A percentile compares a stretch with the other conserved stretches of the same genome.
Conservation (phyloP, 176 grass and related monocot genomes). For the Avena eriantha region DNA sequence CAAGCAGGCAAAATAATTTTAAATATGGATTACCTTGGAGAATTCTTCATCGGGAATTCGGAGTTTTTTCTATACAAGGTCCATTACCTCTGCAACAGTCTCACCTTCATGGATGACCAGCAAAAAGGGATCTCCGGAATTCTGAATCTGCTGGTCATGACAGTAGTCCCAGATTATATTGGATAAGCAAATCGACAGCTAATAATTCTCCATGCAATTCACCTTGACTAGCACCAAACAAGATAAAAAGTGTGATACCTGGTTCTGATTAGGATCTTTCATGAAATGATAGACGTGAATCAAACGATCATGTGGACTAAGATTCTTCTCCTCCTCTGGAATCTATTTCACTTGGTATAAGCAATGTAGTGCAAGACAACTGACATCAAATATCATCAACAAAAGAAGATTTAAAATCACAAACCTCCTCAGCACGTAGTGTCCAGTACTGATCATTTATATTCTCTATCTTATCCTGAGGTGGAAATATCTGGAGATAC, state of each 20-base stretch:
- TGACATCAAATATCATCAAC: conserved; percentile 26
- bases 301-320: conserved; percentile 55
- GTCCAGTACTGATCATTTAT: conserved; percentile 97
- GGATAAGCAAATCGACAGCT: not conserved
- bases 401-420: conserved; percentile 28
- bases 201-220: conserved; percentile 15
- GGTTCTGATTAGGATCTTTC: conserved; percentile 88
- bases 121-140: conserved; percentile 86
- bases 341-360: conserved; percentile 58
- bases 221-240: conserved; percentile 10
- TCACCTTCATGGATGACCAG: conserved; percentile 78
- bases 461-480: conserved; percentile 82
- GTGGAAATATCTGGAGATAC: conserved; percentile 67
- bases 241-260: conserved; percentile 46
- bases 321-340: conserved; percentile 83
- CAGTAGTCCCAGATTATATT: conserved; percentile 37
- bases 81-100: conserved; percentile 64
- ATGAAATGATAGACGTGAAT: conserved; percentile 77
- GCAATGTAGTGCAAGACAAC: conserved; percentile 20
- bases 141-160: conserved; percentile 63
- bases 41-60: conserved; percentile 71
- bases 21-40: conserved; percentile 65
- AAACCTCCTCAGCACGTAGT: conserved; percentile 79
- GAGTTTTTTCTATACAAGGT: conserved; percentile 71
- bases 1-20: conserved; percentile 7